These are phyloP conservation scores for Boletus subluridellus DNA, from an alignment of 1,284 basidiomycete species.

Conservation along the genomic window DNA sequence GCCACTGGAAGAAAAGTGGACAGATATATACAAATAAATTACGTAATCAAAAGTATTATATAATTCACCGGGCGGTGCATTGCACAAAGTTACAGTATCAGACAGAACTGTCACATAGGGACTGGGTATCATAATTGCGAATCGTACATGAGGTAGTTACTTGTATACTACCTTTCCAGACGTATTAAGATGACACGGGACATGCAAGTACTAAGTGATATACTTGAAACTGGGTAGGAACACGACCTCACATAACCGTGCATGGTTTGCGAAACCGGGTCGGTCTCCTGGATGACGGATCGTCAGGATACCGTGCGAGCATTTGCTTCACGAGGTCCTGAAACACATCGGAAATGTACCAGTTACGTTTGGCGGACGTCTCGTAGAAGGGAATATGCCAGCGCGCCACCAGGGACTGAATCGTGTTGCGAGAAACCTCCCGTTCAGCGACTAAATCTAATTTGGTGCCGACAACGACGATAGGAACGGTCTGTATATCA, in stretches of 20 bases:
- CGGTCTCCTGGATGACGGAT: slow-evolving; percentile 39
- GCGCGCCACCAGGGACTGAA: slow-evolving; percentile 59
- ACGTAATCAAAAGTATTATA: slow-evolving; percentile 12
- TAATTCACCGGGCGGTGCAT: neutral
- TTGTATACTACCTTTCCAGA: slow-evolving; percentile 8
- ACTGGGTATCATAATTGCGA: slow-evolving; percentile 15
- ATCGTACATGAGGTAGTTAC: slow-evolving; percentile 12
- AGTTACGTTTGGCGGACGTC: slow-evolving; percentile 78
- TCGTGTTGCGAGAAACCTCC: slow-evolving; percentile 67
- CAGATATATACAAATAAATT: slow-evolving; percentile 19
- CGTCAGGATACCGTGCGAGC: slow-evolving; percentile 58
- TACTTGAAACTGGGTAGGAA: slow-evolving; percentile 3
- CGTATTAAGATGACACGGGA: neutral
- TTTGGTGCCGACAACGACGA: slow-evolving; percentile 88
- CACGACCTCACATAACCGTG: slow-evolving; percentile 53
- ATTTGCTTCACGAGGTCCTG: slow-evolving; percentile 76
- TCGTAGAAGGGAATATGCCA: slow-evolving; percentile 83
- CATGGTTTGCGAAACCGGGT: slow-evolving; percentile 42
- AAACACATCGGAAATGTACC: slow-evolving; percentile 77
- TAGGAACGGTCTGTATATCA: slow-evolving; percentile 56
- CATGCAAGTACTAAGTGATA: slow-evolving; percentile 8
- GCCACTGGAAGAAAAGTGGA: slow-evolving; percentile 16
- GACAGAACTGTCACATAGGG: neutral
- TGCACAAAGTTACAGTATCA: no score
- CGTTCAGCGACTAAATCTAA: slow-evolving; percentile 79